These are phyloP conservation scores for Phenoliferia sp. DNA, from an alignment of 1,284 basidiomycete genomes.

Conservation along the genomic window DNA sequence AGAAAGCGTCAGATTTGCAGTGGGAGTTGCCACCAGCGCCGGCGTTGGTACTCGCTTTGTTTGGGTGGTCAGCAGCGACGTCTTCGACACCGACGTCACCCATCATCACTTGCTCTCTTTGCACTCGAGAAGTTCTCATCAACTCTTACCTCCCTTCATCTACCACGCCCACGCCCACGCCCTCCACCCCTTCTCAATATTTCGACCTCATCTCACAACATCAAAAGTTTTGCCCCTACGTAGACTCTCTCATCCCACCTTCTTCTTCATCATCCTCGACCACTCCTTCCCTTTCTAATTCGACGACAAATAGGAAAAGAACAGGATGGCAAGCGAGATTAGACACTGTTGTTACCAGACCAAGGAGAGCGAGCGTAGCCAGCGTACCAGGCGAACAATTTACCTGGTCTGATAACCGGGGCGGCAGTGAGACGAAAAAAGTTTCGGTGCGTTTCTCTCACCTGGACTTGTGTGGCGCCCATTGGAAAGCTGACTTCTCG, in stretches of 20 bases:
- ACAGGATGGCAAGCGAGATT: background rate
- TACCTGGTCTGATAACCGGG: background rate
- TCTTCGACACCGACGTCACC: background rate
- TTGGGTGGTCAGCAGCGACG: background rate
- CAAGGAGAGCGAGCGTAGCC: background rate
- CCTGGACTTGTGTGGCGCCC: too few relatives aligned
- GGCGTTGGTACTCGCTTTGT: background rate
- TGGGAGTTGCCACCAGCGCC: background rate
- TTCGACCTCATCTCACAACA: background rate
- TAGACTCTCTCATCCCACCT: background rate
- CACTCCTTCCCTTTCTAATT: background rate
- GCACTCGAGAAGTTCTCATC: background rate
- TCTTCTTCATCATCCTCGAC: background rate
- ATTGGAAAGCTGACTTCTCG: too few relatives aligned
- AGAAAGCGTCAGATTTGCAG: background rate
- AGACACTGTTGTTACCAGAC: background rate
- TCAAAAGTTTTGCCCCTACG: background rate
- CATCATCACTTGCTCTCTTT: background rate
- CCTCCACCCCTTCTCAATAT: background rate
- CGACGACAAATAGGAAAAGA: background rate
- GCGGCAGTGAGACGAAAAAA: background rate
- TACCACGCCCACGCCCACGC: background rate
- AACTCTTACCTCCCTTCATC: background rate
- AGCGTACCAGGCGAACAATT: background rate
- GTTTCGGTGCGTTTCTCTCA: background rate